Percentiles rank a stretch among this genome's conserved stretches.
phyloP scores from a whole-genome alignment of 495 filamentous ascomycete species.

The Neurospora hispaniola region DNA sequence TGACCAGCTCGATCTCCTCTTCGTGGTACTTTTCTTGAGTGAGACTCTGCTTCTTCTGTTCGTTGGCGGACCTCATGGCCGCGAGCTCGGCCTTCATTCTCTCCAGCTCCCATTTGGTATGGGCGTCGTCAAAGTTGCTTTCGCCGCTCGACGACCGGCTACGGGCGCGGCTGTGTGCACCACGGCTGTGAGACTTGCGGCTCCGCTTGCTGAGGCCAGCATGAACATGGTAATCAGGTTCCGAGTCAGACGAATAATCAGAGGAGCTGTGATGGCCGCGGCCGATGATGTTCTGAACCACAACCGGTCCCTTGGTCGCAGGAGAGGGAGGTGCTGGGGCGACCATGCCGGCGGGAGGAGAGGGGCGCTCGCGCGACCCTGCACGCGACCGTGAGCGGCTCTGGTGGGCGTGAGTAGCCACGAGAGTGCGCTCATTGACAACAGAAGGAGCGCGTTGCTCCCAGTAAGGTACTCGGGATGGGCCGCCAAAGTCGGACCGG shows the following conservation, averaged over 20 bases:
- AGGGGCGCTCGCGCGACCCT: conserved; percentile 31
- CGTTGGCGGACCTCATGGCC: conserved; percentile 8
- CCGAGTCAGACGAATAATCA: conserved; percentile 25
- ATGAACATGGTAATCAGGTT: conserved; percentile 2
- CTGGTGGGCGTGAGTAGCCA: conserved; percentile 16
- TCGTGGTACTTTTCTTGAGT: conserved; percentile 6
- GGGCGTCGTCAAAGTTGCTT: conserved; percentile 20
- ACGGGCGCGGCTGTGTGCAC: conserved; percentile 13
- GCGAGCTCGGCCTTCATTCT: conserved; percentile 12
- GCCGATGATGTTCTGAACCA: conserved; percentile 39
- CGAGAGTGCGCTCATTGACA: conserved; percentile 23
- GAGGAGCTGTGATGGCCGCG: conserved; percentile 16
- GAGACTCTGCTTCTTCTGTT: conserved; percentile 13
- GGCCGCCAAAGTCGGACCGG: not conserved
- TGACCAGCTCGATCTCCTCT: conserved; percentile 5
- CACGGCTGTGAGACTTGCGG: conserved; percentile 12
- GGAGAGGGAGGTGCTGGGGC: not conserved
- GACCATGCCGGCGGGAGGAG: conserved; percentile 16
- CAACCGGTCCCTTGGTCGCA: conserved; percentile 22
- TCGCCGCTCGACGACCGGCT: conserved; percentile 17
- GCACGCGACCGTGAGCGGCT: conserved; percentile 30
- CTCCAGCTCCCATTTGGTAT: conserved; percentile 16
- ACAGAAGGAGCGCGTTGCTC: not conserved
- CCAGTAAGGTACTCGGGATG: conserved; percentile 15
- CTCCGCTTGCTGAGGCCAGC: conserved; percentile 3